Base-by-base conservation (phyloP, 306 rosid species). In the Sicyos edulis region DNA sequence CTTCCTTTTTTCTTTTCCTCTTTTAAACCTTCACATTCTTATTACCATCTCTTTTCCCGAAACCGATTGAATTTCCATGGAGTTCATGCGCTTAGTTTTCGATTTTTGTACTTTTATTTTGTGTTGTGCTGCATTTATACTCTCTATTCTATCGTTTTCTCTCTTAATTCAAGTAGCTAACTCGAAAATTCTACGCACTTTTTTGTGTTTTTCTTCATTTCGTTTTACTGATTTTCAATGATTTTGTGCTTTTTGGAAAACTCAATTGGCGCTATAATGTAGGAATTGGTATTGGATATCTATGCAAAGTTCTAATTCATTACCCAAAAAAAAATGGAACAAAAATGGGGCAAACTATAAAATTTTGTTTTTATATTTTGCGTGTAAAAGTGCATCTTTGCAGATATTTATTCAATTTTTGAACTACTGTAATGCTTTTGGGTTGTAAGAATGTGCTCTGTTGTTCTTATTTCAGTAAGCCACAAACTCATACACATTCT, bases 391-490 rank as follows among this genome's bases (percentile, higher is more conserved):
- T 9, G 57, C 60, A 14, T 51, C 6, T 26, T 21, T 51, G 32
- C 54, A 24, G 47, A 55, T 11, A 10, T 53, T 6, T 44, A 17
- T 26, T 53, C 50, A 61, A 34, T 9, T 65, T 42, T 65, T 65
- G 70, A 63, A 37, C 70, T 63, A 17, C 24, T 40, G 9, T 40
- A 24, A 15, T 29, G 17, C 3, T 55, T 37, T 56, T 32, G 7
- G 12, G 56, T 24, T 26, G 7, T 50, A 5, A 29, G 29, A 61
- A 62, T 21, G 14, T 34, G 69, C 3, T 70, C 40, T 71, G 54
- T 61, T 76, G 0, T 56, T 7, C 40, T 50, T 75, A 44, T 62
- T 74, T 73, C 81, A 90, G 96, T 52, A 83, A 85, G 71, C 70
- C 70, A 15, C 83, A 82, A 70, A 64, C 50, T 54, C 72, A 77